Evolutionary conservation across 768 basidiomycete species (phyloP).

Genomic region (Multifurca ochricompacta): DNA sequence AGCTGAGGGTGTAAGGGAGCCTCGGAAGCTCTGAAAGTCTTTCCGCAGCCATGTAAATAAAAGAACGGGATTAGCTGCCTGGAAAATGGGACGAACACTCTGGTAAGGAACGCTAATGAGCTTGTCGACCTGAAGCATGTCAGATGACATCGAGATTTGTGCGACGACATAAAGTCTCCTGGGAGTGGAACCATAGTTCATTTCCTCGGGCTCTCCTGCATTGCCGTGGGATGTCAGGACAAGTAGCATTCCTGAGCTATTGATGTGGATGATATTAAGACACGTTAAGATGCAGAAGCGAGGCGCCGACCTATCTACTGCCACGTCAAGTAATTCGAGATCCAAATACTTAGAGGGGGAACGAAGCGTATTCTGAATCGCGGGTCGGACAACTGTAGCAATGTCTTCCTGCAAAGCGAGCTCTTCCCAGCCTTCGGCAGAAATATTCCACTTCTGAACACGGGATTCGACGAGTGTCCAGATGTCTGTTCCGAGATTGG

Average conservation of each 20-base stretch:
- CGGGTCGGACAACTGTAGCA: constrained; percentile 38
- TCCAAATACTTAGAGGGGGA: constrained; percentile 43
- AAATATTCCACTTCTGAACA: constrained; percentile 65
- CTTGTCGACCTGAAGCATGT: constrained; percentile 38
- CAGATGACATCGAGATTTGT: constrained; percentile 37
- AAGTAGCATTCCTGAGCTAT: constrained; percentile 45
- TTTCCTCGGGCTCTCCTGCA: constrained; percentile 37
- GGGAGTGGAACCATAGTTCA: constrained; percentile 36
- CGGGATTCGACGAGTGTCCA: constrained; percentile 64
- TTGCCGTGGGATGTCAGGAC: constrained; percentile 64
- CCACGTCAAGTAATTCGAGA: constrained; percentile 66
- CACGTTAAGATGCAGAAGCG: neutral
- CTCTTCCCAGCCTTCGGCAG: constrained; percentile 64
- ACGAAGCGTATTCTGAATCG: constrained; percentile 38
- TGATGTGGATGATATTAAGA: neutral
- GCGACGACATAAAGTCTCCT: constrained; percentile 60
- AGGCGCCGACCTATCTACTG: constrained; percentile 44
- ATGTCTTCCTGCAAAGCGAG: constrained; percentile 50
- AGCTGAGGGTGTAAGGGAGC: constrained; percentile 69
- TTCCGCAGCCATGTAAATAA: neutral
- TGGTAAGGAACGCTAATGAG: constrained; percentile 66
- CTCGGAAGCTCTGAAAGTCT: constrained; percentile 55
- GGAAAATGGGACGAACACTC: constrained; percentile 43
- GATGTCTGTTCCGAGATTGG: constrained; percentile 43
- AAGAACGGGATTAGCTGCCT: neutral